phyloP scores from a whole-genome alignment of 805 yeast species.

The Zygotorulaspora florentina region DNA sequence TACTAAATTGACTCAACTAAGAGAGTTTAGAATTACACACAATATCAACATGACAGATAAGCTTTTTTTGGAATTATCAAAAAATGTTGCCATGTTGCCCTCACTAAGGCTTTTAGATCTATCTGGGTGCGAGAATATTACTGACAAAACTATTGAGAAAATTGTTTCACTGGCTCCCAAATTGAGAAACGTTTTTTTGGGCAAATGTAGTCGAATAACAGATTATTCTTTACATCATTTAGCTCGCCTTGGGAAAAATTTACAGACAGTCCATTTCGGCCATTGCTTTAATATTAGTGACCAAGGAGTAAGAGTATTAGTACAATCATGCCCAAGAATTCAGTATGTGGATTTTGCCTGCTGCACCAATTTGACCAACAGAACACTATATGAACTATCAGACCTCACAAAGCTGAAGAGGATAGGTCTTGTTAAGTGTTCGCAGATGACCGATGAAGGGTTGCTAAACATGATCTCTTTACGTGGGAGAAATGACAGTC shows the following conservation, averaged over 20 bases:
- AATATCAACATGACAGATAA: slow-evolving; percentile 66
- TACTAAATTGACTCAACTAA: slow-evolving; percentile 58
- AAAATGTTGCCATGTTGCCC: slow-evolving; percentile 41
- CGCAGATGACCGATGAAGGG: slow-evolving; percentile 82
- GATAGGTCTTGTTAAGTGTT: slow-evolving; percentile 90
- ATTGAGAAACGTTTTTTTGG: slow-evolving; percentile 78
- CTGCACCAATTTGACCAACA: slow-evolving; percentile 83
- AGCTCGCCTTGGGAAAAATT: slow-evolving; percentile 66
- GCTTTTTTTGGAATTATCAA: slow-evolving; percentile 42
- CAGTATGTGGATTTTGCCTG: slow-evolving; percentile 95
- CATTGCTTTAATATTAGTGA: slow-evolving; percentile 92
- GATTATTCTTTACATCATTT: slow-evolving; percentile 73
- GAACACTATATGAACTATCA: slow-evolving; percentile 71
- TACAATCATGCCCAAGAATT: slow-evolving; percentile 73
- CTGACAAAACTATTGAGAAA: slow-evolving; percentile 72
- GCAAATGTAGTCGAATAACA: slow-evolving; percentile 83
- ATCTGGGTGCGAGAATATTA: slow-evolving; percentile 74
- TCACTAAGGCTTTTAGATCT: slow-evolving; percentile 78
- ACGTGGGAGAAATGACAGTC: slow-evolving; percentile 69
- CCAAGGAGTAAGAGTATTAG: slow-evolving; percentile 71
- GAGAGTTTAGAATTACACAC: slow-evolving; percentile 80
- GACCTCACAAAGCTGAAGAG: slow-evolving; percentile 76
- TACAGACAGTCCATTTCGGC: slow-evolving; percentile 89
- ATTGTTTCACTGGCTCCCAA: slow-evolving; percentile 78
- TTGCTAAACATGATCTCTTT: slow-evolving; percentile 61